A percentile compares a stretch with the other conserved stretches of the same genome.
Evolutionary conservation across 495 filamentous ascomycete genomes (phyloP).

Genomic region (Penicillium argentinense): DNA sequence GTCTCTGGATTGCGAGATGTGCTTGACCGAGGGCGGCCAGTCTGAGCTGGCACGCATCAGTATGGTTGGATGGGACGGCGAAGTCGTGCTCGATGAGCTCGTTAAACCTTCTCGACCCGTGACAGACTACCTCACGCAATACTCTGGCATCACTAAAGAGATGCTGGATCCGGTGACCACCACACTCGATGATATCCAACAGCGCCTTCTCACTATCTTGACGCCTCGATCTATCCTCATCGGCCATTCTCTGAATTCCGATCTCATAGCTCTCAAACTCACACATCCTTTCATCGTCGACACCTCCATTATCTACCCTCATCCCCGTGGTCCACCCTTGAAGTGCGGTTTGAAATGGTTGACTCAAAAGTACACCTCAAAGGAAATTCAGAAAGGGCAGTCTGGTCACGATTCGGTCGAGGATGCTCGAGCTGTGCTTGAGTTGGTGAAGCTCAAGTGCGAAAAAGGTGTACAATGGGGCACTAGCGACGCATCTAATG

Average conservation of each 20-base stretch:
- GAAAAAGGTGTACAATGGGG: slow-evolving; percentile 87
- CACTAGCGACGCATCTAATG: slow-evolving; percentile 66
- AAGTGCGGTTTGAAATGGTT: slow-evolving; percentile 82
- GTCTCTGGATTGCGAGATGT: slow-evolving; percentile 96
- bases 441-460: slow-evolving; percentile 92
- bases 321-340: slow-evolving; percentile 70
- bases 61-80: slow-evolving; percentile 81
- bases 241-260: slow-evolving; percentile 90
- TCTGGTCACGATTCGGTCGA: slow-evolving; percentile 88
- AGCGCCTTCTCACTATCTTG: slow-evolving; percentile 68
- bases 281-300: slow-evolving; percentile 93
- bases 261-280: slow-evolving; percentile 77
- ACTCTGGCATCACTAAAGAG: slow-evolving; percentile 84
- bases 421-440: slow-evolving; percentile 85
- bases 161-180: slow-evolving; percentile 81
- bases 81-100: slow-evolving; percentile 78
- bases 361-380: slow-evolving; percentile 71
- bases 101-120: slow-evolving; percentile 87
- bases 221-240: slow-evolving; percentile 76
- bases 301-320: slow-evolving; percentile 82
- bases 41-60: slow-evolving; percentile 86
- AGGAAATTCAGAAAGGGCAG: slow-evolving; percentile 81
- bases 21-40: slow-evolving; percentile 70
- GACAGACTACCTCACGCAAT: slow-evolving; percentile 83
- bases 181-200: slow-evolving; percentile 79